Evolutionary conservation across 2,329 filamentous ascomycete genomes (phyloP), one percentile per base, ranked within the genome.

Genomic region (Emergomyces orientalis): DNA sequence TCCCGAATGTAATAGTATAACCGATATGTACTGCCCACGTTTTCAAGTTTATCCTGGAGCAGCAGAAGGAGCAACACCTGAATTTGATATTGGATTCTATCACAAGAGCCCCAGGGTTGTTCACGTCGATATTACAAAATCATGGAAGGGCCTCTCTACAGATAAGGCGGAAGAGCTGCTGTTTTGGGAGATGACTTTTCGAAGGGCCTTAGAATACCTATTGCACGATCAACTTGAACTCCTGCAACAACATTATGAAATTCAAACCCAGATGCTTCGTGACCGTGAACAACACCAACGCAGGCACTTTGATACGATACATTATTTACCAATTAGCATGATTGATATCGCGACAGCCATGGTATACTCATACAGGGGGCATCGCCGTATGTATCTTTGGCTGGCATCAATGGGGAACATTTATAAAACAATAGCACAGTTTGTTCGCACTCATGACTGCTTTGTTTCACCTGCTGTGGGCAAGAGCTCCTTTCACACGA

Each of bases 81-180:
- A 60, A 14, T 37, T 49, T 47, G 54, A 51, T 27, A 32, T 59
- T 63, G 60, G 60, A 11, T 22, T 14, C 32, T 57, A 54, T 27
- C 57, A 71, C 70, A 68, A 71, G 70, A 62, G 70, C 62, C 61
- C 62, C 69, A 41, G 66, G 27, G 34, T 64, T 8, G 57, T 61
- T n/a, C 62, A 64, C 19, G 17, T 64, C 13, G 61, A 65, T 52
- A 55, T 65, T 13, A 17, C 30, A 37, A 65, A 61, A 49, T 49
- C 61, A 30, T 71, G 69, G 69, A 69, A 65, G 56, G 68, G 67
- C n/a, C 61, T 71, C 7, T 61, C 63, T 27, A 47, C 65, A 22
- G 59, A 52, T 19, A 62, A 68, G 41, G 69, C 67, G 13, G 62
- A 67, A 17, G 64, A 65, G 32, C 59, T 71, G 1, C 49, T 68